Base-by-base conservation (phyloP, 106 monocot genomes). In the Dendrobium catenatum region DNA sequence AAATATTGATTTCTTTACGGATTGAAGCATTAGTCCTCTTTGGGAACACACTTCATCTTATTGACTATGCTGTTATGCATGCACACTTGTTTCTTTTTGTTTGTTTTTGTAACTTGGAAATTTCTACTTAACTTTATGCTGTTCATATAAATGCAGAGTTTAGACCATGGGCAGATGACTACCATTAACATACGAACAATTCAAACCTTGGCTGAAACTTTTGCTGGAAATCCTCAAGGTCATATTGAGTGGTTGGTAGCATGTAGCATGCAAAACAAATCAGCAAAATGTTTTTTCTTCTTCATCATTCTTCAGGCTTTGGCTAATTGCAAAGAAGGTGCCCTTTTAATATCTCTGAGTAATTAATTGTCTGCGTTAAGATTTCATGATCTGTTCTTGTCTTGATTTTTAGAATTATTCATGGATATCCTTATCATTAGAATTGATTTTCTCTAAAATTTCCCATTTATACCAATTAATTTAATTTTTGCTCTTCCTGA, bases 221-320 rank as follows among this genome's bases (percentile, higher is more conserved):
- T 96, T 44, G 0, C 73, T 11, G 77, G 58, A 81, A 84, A 86
- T 72, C 94, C 94, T 76, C 80, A 79, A 73, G 80, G 76, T 22
- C 72, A 94, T 81, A 82, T 89, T 13, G 79, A 86, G 59, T 96
- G 96, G 94, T 79, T 96, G 80, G 81, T 78, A 33, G 86, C 87
- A 26, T 92, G 91, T 74, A 82, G 90, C 79, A 86, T 78, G 33
- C 68, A n/a, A 37, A 86, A 22, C 77, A 78, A 80, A 72, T 51
- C 79, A 6, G 94, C 92, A 1, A 92, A 80, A 80, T 85, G 70
- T 78, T 88, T 94, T 58, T 88, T 94, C 73, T 87, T 90, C 10
- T 78, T 86, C 73, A 85, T 94, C 40, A 76, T 94, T n/a, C 81
- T 94, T 80, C 90, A 86, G 78, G 81, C 96, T 31, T 77, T 85